A percentile compares a stretch with the other conserved stretches of the same genome.
phyloP scores from a whole-genome alignment of 192 early-diverging fungal species.

The Podila epicladia region DNA sequence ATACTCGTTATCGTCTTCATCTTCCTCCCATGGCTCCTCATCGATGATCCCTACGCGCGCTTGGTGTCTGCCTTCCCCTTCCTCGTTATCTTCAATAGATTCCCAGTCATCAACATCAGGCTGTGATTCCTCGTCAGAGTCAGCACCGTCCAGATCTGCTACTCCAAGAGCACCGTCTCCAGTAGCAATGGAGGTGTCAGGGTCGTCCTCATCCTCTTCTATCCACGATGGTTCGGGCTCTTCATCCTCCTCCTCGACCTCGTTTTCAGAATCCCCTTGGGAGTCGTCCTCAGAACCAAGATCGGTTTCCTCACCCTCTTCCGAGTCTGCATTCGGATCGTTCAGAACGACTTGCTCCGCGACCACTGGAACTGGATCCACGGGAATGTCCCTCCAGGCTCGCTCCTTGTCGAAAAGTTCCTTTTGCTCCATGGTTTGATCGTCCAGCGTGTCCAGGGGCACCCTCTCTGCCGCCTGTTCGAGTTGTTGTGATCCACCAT shows the following conservation, averaged over 20 bases:
- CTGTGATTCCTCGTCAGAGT: not conserved
- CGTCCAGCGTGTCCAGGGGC: too few species aligned
- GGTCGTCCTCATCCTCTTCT: conserved; percentile 29
- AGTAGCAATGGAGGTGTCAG: conserved; percentile 7
- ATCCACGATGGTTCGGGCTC: conserved; percentile 17
- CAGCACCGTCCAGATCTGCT: not conserved
- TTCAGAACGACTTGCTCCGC: too few species aligned
- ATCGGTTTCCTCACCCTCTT: not conserved
- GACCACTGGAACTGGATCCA: too few species aligned
- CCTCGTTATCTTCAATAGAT: not conserved
- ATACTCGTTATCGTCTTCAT: conserved; percentile 3
- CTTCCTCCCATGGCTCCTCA: conserved; percentile 12
- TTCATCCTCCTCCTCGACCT: conserved; percentile 5
- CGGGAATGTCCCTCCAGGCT: too few species aligned
- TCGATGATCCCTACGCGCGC: not conserved
- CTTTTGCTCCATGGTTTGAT: too few species aligned
- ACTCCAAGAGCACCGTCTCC: conserved; percentile 8
- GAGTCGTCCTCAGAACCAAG: not conserved
- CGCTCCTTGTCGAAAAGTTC: too few species aligned
- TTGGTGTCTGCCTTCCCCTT: not conserved
- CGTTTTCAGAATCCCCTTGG: not conserved
- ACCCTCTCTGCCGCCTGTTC: too few species aligned
- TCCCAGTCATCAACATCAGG: conserved; percentile 3
- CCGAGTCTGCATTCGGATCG: too few species aligned
- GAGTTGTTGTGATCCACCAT: too few species aligned